A percentile compares a stretch with the other conserved stretches of the same genome.
Evolutionary conservation across 202 grass and related monocot genomes (phyloP).

Genomic region (Carex sylvatica): DNA sequence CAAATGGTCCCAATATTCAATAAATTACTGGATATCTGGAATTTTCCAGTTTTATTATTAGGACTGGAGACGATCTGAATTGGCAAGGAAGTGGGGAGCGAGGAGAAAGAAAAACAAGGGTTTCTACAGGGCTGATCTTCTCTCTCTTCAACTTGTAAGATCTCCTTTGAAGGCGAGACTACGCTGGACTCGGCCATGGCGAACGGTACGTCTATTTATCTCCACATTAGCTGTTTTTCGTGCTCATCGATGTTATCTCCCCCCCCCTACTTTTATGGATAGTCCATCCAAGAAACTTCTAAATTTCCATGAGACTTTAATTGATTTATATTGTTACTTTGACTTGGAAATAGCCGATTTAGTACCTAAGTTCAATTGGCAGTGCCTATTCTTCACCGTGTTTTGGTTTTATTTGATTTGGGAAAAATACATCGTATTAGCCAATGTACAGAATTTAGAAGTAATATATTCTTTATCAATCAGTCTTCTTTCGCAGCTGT

Average conservation of each 20-base stretch:
- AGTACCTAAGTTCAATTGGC: not conserved
- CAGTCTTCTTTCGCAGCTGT: not conserved
- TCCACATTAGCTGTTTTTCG: not conserved
- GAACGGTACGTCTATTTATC: conserved; percentile 6
- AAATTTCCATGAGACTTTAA: not conserved
- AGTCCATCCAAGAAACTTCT: too few species aligned
- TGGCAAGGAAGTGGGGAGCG: not conserved
- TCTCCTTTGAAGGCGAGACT: not conserved
- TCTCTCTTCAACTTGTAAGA: not conserved
- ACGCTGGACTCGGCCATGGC: not conserved
- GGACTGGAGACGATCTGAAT: conserved; percentile 32
- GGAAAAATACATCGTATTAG: not conserved
- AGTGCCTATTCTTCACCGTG: not conserved
- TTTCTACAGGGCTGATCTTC: not conserved
- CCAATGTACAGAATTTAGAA: too few species aligned
- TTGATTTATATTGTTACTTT: not conserved
- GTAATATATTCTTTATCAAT: too few species aligned
- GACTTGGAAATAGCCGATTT: not conserved
- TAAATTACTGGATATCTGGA: not conserved
- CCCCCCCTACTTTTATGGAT: too few species aligned
- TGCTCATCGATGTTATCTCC: not conserved
- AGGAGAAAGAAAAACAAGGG: not conserved
- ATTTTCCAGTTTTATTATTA: not conserved
- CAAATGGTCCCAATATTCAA: too few species aligned
- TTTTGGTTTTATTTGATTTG: not conserved